Base-by-base conservation (phyloP, 208 protist species). In the Leishmania guyanensis region DNA sequence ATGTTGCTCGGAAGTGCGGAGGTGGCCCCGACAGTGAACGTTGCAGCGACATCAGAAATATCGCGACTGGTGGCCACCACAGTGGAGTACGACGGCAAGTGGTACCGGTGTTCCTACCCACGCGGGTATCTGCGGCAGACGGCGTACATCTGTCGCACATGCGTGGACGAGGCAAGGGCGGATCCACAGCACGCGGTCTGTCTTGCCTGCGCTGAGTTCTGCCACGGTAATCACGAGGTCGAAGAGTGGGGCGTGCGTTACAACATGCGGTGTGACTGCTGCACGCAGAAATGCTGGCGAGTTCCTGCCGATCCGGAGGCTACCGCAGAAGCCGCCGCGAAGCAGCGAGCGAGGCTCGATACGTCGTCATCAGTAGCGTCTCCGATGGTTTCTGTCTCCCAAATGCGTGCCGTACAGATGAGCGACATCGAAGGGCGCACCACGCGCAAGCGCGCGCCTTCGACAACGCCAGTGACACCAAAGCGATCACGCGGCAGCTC, bases 191-290 rank as follows among this genome's bases (percentile, higher is more conserved):
- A 97, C 79, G 84, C 84, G 26, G 66, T 97, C 53, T 97, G 94
- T 71, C 88, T 93, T 60, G 94, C 94, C 64, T 97, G 94, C 75
- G 90, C 94, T 0, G 90, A 94, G 60, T 85, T 96, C n/a, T 97
- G 94, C 81, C 94, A 97, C 78, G 81, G 74, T 65, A 77, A 88
- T 60, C 94, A 97, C 79, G 89, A 95, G 29, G 87, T 97, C 43
- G 94, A 97, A 71, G 94, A 97, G 86, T 95, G 91, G 90, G 94
- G 94, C 2, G 86, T 96, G 77, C 91, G 92, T 5, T 88, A 94
- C 78, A 90, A 90, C 85, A 97, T 96, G 94, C 92, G 94, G 20
- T 97, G 94, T 72, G 94, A 97, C 85, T 97, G 94, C 82, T 97
- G 94, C 87, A 97, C 94, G 48, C 50, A 81, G 14, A 89, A 84